Percentiles rank a stretch among this genome's conserved stretches.
Evolutionary conservation across 257 asterid species (phyloP).

Genomic region (Striga asiatica): DNA sequence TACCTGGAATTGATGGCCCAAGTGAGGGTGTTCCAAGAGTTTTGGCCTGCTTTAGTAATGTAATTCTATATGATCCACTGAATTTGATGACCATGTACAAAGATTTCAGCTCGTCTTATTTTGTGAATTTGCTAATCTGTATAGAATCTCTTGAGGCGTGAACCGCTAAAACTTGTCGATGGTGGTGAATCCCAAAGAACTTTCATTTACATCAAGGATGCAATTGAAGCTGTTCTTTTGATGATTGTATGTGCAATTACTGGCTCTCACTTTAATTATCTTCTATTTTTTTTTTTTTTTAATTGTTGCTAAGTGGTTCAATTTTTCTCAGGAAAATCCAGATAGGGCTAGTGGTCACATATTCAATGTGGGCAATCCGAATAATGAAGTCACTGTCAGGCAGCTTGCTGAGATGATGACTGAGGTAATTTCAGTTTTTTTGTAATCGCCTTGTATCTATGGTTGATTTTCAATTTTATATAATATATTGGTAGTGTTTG

Average conservation of each 20-base stretch:
- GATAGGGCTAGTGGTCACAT: slow-evolving; percentile 86
- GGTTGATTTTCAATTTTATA: neutral
- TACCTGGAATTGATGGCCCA: slow-evolving; percentile 95
- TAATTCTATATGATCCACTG: slow-evolving; percentile 21
- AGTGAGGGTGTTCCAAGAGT: slow-evolving; percentile 98
- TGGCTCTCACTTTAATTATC: neutral
- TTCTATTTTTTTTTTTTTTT: neutral
- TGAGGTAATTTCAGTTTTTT: slow-evolving; percentile 32
- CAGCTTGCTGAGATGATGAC: slow-evolving; percentile 99
- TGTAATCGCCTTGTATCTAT: neutral
- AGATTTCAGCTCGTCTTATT: slow-evolving; percentile 1
- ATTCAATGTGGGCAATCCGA: slow-evolving; percentile 89
- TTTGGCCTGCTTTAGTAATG: slow-evolving; percentile 93
- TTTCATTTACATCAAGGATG: slow-evolving; percentile 83
- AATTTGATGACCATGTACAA: neutral
- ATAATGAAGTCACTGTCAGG: slow-evolving; percentile 88
- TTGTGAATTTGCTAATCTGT: slow-evolving; percentile 5
- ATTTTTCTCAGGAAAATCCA: slow-evolving; percentile 67
- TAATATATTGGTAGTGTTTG: neutral
- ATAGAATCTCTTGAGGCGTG: slow-evolving; percentile 79
- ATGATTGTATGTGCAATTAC: slow-evolving; percentile 59
- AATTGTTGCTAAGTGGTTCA: slow-evolving; percentile 15
- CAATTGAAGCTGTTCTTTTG: slow-evolving; percentile 83
- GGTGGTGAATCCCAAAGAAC: slow-evolving; percentile 96
- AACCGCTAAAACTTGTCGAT: slow-evolving; percentile 88